Percentiles rank a stretch among this genome's conserved stretches.
Conservation (phyloP, 164 flowering plant genomes). For the Pachysandra terminalis region DNA sequence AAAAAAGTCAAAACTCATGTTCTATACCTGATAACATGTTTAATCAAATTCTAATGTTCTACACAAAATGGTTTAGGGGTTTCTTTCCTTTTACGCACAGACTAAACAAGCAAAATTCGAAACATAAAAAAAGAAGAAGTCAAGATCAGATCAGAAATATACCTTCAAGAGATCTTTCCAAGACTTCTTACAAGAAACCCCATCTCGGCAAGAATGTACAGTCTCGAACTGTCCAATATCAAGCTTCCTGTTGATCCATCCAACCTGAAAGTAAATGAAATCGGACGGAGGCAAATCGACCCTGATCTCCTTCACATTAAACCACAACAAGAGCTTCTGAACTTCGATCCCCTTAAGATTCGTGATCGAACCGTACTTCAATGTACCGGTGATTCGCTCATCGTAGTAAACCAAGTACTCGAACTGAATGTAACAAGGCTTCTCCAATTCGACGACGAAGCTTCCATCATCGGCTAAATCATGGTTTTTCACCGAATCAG, state of each 20-base stretch:
- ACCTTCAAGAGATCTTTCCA: conserved; percentile 4
- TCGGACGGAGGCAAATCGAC: conserved; percentile 88
- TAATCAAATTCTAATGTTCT: too few relatives aligned
- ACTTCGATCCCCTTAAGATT: conserved; percentile 75
- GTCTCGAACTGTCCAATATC: conserved; percentile 59
- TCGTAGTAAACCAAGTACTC: conserved; percentile 81
- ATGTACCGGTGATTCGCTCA: conserved; percentile 50
- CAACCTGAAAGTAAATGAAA: conserved; percentile 76
- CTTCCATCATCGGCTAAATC: conserved; percentile 52
- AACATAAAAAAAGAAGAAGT: neutral
- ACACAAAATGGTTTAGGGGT: too few relatives aligned
- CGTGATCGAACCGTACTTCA: conserved; percentile 65
- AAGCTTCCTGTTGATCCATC: conserved; percentile 76
- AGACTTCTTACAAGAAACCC: neutral
- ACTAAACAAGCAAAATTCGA: too few relatives aligned
- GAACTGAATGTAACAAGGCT: conserved; percentile 69
- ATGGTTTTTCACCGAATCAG: conserved; percentile 50
- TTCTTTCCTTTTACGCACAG: too few relatives aligned
- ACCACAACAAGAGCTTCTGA: conserved; percentile 69
- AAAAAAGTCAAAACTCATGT: too few relatives aligned
- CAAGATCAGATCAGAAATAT: neutral
- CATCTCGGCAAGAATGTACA: conserved; percentile 51
- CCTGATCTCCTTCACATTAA: conserved; percentile 76
- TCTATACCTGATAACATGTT: too few relatives aligned
- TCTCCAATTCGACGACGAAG: conserved; percentile 52